Evolutionary conservation across 495 filamentous ascomycete genomes (phyloP).

Genomic region (Xeromyces bisporus): DNA sequence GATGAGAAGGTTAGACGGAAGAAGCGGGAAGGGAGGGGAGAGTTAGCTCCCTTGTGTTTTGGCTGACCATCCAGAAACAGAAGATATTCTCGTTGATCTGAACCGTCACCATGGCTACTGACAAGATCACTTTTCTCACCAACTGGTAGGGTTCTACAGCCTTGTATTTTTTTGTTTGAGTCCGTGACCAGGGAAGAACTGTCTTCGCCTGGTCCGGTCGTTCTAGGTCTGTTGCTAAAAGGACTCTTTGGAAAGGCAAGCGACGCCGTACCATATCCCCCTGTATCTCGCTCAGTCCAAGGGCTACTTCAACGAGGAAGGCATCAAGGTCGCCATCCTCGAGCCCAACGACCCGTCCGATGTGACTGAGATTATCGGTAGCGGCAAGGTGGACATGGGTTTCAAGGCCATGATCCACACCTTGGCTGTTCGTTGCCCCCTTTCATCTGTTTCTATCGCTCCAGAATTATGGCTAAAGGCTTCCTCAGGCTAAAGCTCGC

Average conservation of each 20-base stretch:
- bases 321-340: conserved; percentile 51
- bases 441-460: too few relatives aligned
- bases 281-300: conserved; percentile 53
- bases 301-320: conserved; percentile 53
- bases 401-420: conserved; percentile 69
- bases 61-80: conserved; percentile 1
- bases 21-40: too few relatives aligned
- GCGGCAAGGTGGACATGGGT: conserved; percentile 52
- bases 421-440: conserved; percentile 32
- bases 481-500: conserved; percentile 43
- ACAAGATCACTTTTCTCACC: conserved; percentile 60
- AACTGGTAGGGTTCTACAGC: conserved; percentile 37
- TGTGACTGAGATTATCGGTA: conserved; percentile 59
- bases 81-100: neutral
- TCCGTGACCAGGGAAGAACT: neutral
- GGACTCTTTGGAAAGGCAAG: conserved; percentile 33
- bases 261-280: conserved; percentile 56
- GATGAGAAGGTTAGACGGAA: conserved; percentile 15
- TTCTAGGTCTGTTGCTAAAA: neutral
- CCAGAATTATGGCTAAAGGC: too few relatives aligned
- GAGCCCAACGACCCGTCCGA: conserved; percentile 56
- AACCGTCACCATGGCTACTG: conserved; percentile 47
- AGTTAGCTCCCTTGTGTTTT: conserved; percentile 7
- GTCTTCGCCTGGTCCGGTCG: too few relatives aligned
- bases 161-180: neutral